A percentile compares a stretch with the other conserved stretches of the same genome.
Conservation (phyloP, 129 eudicot species). For the Glebionis coronaria region DNA sequence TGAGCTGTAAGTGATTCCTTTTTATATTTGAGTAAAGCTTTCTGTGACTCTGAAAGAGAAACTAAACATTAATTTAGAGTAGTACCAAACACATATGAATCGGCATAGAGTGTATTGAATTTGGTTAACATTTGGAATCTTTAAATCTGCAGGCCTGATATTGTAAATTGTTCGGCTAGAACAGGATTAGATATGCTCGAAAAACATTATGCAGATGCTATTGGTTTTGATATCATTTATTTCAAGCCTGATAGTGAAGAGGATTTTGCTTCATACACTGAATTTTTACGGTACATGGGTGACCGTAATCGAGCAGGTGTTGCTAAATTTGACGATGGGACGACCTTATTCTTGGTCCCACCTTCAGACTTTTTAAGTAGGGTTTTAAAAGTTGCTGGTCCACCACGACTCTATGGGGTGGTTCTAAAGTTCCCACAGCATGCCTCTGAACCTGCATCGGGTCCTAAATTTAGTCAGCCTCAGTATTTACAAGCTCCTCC, state of each 20-base stretch:
- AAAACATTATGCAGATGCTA: slow-evolving; percentile 74
- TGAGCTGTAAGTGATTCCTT: slow-evolving; percentile 60
- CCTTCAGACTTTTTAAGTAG: slow-evolving; percentile 74
- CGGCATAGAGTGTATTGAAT: neutral
- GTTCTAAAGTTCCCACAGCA: slow-evolving; percentile 61
- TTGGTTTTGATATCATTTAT: slow-evolving; percentile 63
- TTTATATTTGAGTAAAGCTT: neutral
- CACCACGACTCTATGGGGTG: slow-evolving; percentile 85
- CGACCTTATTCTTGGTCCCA: slow-evolving; percentile 90
- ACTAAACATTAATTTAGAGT: too few relatives aligned
- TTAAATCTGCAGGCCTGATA: slow-evolving; percentile 62
- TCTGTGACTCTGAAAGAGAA: too few relatives aligned
- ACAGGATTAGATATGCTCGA: slow-evolving; percentile 85
- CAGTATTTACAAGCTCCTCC: slow-evolving; percentile 29
- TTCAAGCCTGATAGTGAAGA: slow-evolving; percentile 89
- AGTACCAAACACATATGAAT: too few relatives aligned
- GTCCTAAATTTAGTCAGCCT: slow-evolving; percentile 34
- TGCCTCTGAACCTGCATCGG: slow-evolving; percentile 25
- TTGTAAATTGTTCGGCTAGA: slow-evolving; percentile 82
- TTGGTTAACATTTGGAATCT: neutral
- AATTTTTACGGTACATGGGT: slow-evolving; percentile 70
- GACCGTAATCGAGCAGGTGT: slow-evolving; percentile 86
- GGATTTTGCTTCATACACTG: slow-evolving; percentile 92
- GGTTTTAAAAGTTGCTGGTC: slow-evolving; percentile 71
- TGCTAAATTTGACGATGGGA: slow-evolving; percentile 85